Evolutionary conservation across 164 flowering plant species (phyloP), one percentile per base, ranked within the genome.

Genomic region (Piper longum): DNA sequence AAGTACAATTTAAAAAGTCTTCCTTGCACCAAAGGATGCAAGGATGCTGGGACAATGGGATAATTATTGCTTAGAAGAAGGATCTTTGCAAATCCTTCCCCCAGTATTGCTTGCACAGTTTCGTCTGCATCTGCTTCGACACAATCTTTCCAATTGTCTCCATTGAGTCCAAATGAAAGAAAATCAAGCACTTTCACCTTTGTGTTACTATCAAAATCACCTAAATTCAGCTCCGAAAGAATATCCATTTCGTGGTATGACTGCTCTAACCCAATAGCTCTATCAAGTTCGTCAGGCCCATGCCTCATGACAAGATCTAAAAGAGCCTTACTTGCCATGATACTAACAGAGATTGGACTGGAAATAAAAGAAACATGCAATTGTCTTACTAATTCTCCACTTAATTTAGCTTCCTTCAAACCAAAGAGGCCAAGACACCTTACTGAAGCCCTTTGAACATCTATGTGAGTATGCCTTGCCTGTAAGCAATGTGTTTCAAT

Each of bases 401-500:
- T 85, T 70, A 85, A 89, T 64, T 72, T 84, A 69, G 78, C 78
- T 73, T 89, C 95, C 67, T 84, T 64, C 76, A 89, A 77, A 13
- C 98, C 98, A 81, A 80, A 91, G 64, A 91, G 89, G 43, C 99
- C 96, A 71, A 95, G 91, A 74, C 96, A 89, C 66, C 96, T 78
- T 16, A 76, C 16, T 39, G 98, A 82, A 69, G 79, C 83, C 75
- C 95, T 87, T 73, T 84, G 98, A 57, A 95, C 97, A 69, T 91
- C 96, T 73, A 83, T 71, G 71, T 89, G 83, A 63, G 71, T 76
- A 78, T 95, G 97, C 70, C 83, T 95, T 62, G 89, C 96, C 99
- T 95, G 92, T 7, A 57, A 3, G 41, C 42, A 57, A 36, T 26
- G 36, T 18, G 36, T 26, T 13, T 19, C 13, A 19, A n/a, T 66